These are phyloP conservation scores for Spathaspora hagerdaliae DNA, from an alignment of 805 yeast species.

Conservation along the genomic window DNA sequence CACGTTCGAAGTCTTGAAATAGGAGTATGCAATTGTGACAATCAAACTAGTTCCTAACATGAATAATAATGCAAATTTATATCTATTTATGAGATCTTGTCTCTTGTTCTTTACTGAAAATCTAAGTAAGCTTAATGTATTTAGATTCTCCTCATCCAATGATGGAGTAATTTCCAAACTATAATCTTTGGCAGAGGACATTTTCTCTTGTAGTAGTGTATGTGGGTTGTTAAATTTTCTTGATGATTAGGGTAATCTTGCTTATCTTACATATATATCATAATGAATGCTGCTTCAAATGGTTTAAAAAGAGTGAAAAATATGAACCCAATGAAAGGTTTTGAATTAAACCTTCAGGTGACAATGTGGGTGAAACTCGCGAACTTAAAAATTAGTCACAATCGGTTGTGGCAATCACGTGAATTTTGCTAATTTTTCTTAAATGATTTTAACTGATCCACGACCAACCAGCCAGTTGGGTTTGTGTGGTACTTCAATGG, in stretches of 20 bases:
- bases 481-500: too few relatives aligned
- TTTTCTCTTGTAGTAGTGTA: slow-evolving; percentile 5
- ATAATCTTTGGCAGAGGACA: slow-evolving; percentile 30
- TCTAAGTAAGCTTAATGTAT: slow-evolving; percentile 12
- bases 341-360: too few relatives aligned
- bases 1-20: not conserved
- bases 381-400: too few relatives aligned
- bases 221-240: not conserved
- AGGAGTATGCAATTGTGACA: not conserved
- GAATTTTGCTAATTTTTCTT: too few relatives aligned
- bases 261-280: slow-evolving; percentile 10
- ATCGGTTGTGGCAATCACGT: too few relatives aligned
- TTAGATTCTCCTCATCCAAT: slow-evolving; percentile 5
- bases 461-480: too few relatives aligned
- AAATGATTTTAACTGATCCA: too few relatives aligned
- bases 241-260: not conserved
- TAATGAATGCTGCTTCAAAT: not conserved
- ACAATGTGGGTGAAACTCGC: too few relatives aligned
- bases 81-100: slow-evolving; percentile 1
- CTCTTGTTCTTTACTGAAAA: slow-evolving; percentile 13
- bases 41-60: slow-evolving; percentile 3
- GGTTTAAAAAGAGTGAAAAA: too few relatives aligned
- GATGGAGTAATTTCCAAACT: slow-evolving; percentile 23
- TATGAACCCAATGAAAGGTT: too few relatives aligned
- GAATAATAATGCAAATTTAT: slow-evolving; percentile 4